Evolutionary conservation across 257 asterid species (phyloP), one percentile per base, ranked within the genome.

Genomic region (Linderniella brevidens): DNA sequence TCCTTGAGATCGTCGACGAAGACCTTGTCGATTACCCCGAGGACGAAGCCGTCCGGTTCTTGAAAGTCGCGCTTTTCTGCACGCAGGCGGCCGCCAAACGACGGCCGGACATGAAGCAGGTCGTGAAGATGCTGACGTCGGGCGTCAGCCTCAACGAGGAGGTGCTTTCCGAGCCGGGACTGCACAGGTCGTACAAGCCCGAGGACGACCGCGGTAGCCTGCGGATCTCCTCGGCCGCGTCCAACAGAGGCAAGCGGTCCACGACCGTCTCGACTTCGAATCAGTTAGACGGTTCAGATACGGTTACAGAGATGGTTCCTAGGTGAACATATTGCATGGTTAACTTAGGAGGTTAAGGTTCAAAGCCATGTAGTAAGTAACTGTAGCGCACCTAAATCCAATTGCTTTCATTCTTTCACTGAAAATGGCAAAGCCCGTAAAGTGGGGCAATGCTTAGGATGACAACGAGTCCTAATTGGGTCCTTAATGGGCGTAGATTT

Each of bases 91-190:
- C 79, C 40, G 55, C 86, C 54, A 75, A 78, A 19, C 79, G 60
- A 19, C 71, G 95, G 48, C 95, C 95, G 5, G 74, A 63, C 61
- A 85, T 85, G 95, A 80, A 72, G 48, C 92, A 85, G 50, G 95
- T 85, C 48, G 58, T 80, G 55, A 68, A 44, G 37, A 78, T 85
- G 93, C 72, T 85, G 11, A 71, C 93, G 0, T 53, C 67, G 9
- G 77, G 76, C 19, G 92, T 80, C 51, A 36, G 0, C 35, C 82
- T 85, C 0, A 78, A 78, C 4, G 93, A 73, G 48, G 60, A 63
- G 48, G 17, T 85, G 41, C 53, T 85, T 43, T 65, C 77, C 0
- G 77, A 70, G 52, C 93, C 93, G 3, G 87, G 92, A 12, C 37
- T 78, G 32, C 76, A 64, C 13, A 68, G 67, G 43, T 71, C 77